These are phyloP conservation scores for Paramarasmius palmivorus DNA, from an alignment of 1,284 basidiomycete species.

Conservation along the genomic window DNA sequence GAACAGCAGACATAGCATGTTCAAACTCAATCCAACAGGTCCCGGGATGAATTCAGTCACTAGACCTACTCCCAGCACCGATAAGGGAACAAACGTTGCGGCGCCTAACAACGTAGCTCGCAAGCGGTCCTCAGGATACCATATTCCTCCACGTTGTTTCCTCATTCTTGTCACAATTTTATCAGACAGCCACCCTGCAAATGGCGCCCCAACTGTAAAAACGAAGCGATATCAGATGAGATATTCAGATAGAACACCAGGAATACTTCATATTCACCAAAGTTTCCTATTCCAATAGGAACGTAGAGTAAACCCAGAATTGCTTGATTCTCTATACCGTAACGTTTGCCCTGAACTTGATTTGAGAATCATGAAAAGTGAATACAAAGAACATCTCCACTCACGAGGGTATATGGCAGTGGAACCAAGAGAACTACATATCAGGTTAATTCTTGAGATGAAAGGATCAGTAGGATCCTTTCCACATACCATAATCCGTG, in stretches of 20 bases:
- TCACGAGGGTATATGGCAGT: constrained; percentile 42
- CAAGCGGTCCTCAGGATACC: constrained; percentile 63
- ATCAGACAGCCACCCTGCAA: constrained; percentile 57
- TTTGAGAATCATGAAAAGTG: background rate
- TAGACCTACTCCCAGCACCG: constrained; percentile 36
- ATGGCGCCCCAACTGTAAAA: constrained; percentile 46
- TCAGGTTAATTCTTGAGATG: background rate
- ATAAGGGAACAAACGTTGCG: constrained; percentile 24
- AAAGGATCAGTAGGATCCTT: background rate
- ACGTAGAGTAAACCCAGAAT: constrained; percentile 63
- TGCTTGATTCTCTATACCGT: constrained; percentile 58
- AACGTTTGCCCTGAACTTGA: constrained; percentile 47
- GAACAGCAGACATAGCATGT: constrained; percentile 43
- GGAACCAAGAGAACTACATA: constrained; percentile 38
- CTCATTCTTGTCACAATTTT: constrained; percentile 44
- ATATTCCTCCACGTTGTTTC: constrained; percentile 44
- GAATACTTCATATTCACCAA: constrained; percentile 36
- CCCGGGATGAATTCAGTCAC: constrained; percentile 35
- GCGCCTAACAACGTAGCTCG: constrained; percentile 32
- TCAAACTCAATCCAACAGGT: constrained; percentile 37
- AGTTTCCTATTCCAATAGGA: constrained; percentile 60
- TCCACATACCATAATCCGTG: constrained; percentile 43
- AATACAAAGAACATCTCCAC: background rate
- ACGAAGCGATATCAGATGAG: background rate
- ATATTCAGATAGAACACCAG: background rate